Conservation (phyloP, 1,284 basidiomycete genomes). For the Cystobasidiaceae sp. region DNA sequence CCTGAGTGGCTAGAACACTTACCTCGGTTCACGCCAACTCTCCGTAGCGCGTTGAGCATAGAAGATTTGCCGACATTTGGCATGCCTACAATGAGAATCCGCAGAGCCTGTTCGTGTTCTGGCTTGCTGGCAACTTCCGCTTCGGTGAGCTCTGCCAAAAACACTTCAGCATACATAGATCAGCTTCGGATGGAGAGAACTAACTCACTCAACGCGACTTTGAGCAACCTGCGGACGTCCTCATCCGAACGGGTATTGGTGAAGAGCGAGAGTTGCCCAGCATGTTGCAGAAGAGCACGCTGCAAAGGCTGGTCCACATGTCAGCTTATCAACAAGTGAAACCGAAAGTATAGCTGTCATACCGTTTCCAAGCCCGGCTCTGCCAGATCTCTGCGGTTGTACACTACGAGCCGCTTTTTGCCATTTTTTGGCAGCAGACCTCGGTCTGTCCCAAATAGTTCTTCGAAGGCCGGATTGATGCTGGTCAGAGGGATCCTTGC, state of each 20-base stretch:
- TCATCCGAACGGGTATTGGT: constrained; percentile 51
- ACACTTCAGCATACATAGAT: not conserved
- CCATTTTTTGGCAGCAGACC: constrained; percentile 19
- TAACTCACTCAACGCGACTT: constrained; percentile 48
- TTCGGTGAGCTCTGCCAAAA: not conserved
- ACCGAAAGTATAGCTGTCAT: constrained; percentile 42
- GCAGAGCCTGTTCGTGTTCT: constrained; percentile 44
- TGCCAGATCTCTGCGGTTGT: constrained; percentile 90
- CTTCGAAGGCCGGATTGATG: constrained; percentile 84
- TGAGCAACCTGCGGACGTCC: constrained; percentile 51
- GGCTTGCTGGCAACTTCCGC: constrained; percentile 26
- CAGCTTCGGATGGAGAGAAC: not conserved
- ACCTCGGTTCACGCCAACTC: constrained; percentile 82
- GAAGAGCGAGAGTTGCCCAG: constrained; percentile 52
- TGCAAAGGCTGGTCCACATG: constrained; percentile 47
- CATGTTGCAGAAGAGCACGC: constrained; percentile 49
- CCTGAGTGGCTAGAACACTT: constrained; percentile 42
- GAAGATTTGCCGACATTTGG: constrained; percentile 98
- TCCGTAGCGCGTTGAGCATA: constrained; percentile 82
- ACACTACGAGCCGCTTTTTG: constrained; percentile 71
- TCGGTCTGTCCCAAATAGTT: constrained; percentile 42
- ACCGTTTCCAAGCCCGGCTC: constrained; percentile 78
- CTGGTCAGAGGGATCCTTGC: constrained; percentile 86
- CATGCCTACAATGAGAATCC: constrained; percentile 88
- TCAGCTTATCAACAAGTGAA: not conserved